These are phyloP conservation scores for Blastobotrys capitulatus DNA, from an alignment of 1,139 yeast genomes.

Conservation along the genomic window DNA sequence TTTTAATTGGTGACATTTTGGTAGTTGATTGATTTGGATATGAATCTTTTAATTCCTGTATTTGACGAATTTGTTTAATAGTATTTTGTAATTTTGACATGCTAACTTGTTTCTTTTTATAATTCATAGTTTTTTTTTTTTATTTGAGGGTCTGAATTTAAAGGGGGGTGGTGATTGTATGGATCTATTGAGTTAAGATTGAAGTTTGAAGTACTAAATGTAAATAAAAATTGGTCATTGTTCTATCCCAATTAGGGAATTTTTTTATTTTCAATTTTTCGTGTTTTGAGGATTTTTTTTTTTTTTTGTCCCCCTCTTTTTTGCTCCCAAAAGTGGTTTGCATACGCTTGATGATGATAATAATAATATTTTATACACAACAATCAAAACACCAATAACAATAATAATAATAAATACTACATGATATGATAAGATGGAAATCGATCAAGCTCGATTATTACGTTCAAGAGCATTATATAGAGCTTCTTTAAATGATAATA, in stretches of 20 bases:
- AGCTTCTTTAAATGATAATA: slow-evolving; percentile 22
- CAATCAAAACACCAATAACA: too few species aligned
- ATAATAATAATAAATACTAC: too few species aligned
- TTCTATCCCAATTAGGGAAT: neutral
- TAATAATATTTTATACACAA: too few species aligned
- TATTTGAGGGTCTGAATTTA: neutral
- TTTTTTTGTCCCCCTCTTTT: too few species aligned
- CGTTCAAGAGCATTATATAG: slow-evolving; percentile 20
- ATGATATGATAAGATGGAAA: neutral
- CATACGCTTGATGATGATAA: too few species aligned
- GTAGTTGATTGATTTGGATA: neutral
- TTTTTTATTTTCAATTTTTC: too few species aligned
- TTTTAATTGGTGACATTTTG: slow-evolving; percentile 7
- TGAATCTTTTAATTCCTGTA: slow-evolving; percentile 3
- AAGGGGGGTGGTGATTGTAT: too few species aligned
- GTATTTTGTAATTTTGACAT: slow-evolving; percentile 5
- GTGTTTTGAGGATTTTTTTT: too few species aligned
- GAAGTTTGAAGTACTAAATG: too few species aligned
- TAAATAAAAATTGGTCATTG: neutral
- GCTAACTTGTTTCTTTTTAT: slow-evolving; percentile 3
- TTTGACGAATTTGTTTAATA: slow-evolving; percentile 6
- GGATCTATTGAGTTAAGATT: too few species aligned
- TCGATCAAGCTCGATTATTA: neutral
- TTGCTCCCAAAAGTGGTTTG: too few species aligned
- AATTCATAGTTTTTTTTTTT: neutral